Evolutionary conservation across 805 yeast species (phyloP), one percentile per base, ranked within the genome.

Genomic region (Candida pseudofarinosa): DNA sequence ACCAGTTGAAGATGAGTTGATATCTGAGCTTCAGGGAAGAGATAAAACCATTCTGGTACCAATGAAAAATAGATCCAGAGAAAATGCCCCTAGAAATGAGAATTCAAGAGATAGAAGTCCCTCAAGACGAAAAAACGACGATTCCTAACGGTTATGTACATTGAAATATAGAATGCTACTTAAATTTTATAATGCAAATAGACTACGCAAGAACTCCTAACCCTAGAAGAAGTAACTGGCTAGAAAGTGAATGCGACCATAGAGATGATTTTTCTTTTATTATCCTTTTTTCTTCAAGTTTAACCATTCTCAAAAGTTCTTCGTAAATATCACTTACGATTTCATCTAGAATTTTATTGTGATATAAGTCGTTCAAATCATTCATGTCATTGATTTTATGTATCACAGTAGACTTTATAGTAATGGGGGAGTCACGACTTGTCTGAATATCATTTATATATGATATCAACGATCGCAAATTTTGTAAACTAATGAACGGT

Each of bases 161-260:
- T 23, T n/a, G 28, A 6, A 10, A 10, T 23, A 23, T 23, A 23
- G 6, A 23, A 23, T 23, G 28, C 28, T 7, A 23, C 10, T 23
- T 23, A 23, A 7, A 10, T 7, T 7, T 7, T 23, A 23, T 23
- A 23, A 23, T 23, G 28, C 28, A 7, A 10, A 23, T 6, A 23
- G 15, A 12, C 19, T 56, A 76, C 4, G 77, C 82, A 60, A 79
- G 70, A 1, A 78, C 83, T 6, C 84, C 84, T 33, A 80, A 63
- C 1, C 85, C 85, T 35, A 79, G 68, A 28, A 80, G 63, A 30
- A 80, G 57, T 37, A 80, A 56, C 51, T 80, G 85, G 28, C 83
- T 76, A 5, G 83, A 80, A 32, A 80, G 59, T 1, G 81, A 71
- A 42, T 79, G 79, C 0, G 83, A 77, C 85, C 85, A 80, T 52